phyloP scores from a whole-genome alignment of 2,329 filamentous ascomycete genomes.

The Fusarium sterilihyphosum region DNA sequence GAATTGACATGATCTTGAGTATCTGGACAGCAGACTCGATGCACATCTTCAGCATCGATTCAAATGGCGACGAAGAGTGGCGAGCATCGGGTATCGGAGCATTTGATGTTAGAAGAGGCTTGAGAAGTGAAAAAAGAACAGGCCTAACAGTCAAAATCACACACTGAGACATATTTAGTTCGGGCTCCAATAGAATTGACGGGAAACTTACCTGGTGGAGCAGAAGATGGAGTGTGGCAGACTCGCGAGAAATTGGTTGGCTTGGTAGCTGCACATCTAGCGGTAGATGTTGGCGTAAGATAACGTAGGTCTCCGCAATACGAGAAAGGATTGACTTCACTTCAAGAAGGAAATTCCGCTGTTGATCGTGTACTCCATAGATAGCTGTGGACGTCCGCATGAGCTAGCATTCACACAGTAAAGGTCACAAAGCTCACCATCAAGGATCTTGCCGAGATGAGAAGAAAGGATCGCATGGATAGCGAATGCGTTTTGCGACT shows the following conservation, averaged over 20 bases:
- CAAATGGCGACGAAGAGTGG: slow-evolving; percentile 20
- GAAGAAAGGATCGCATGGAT: slow-evolving; percentile 31
- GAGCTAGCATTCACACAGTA: too few relatives aligned
- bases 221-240: slow-evolving; percentile 28
- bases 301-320: slow-evolving; percentile 20
- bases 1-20: slow-evolving; percentile 29
- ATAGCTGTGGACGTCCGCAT: slow-evolving; percentile 14
- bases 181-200: rapidly evolving
- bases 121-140: slow-evolving; percentile 33
- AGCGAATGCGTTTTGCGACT: slow-evolving; percentile 27
- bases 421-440: slow-evolving; percentile 13
- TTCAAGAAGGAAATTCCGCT: slow-evolving; percentile 27
- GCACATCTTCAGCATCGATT: slow-evolving; percentile 36
- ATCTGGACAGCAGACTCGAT: slow-evolving; percentile 31
- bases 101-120: slow-evolving; percentile 9
- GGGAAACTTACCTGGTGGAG: slow-evolving; percentile 25
- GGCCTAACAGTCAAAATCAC: slow-evolving; percentile 33
- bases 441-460: slow-evolving; percentile 33
- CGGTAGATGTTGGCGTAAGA: slow-evolving; percentile 18
- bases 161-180: slow-evolving; percentile 10
- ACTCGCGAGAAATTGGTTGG: slow-evolving; percentile 29
- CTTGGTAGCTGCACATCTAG: slow-evolving; percentile 14
- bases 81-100: not conserved
- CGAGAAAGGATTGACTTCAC: slow-evolving; percentile 30
- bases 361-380: slow-evolving; percentile 20